Evolutionary conservation across 2,329 filamentous ascomycete species (phyloP), one percentile per base, ranked within the genome.

Genomic region (Exutisphaerella laricina): DNA sequence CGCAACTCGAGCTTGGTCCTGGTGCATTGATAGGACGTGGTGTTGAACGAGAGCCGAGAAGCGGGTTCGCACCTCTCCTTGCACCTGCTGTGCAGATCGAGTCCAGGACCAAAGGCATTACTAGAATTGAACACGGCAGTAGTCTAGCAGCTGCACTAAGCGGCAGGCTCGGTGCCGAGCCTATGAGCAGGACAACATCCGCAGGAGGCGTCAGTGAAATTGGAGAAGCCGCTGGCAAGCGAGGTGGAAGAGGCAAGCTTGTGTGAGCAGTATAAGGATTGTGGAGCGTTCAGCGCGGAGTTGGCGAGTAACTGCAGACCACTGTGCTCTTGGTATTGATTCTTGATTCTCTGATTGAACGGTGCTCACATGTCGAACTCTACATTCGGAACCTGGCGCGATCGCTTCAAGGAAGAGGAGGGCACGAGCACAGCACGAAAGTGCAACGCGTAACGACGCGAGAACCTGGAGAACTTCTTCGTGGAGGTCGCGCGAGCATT

Each of bases 1-100:
- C 63, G 6, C 46, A 63, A 12, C 45, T 62, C 31, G 62, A 65
- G 42, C 57, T 55, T 5, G 63, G 63, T 5, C 59, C 62, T 12
- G 58, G 52, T 18, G 59, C 63, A 6, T 40, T 58, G 34, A 59
- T 66, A 18, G 59, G 54, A 13, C 43, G 45, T 5, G 58, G 61
- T 10, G 62, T 66, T 8, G 61, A 64, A 37, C 50, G 63, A 31
- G 55, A 60, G 17, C 50, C 56, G 22, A 46, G 50, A 5, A 60
- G 58, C 7, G 63, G 63, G 2, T 66, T 64, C 39, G 61, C 61
- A 12, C 56, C 58, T 36, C 50, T 52, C 22, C 49, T 45, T 42
- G 54, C 26, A 20, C 48, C 49, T 6, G 48, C 46, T 38, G 48
- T 44, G 23, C 55, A 48, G 28, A 51, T 49, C 23, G 50, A 49